Evolutionary conservation across 1,284 basidiomycete genomes (phyloP), one percentile per base, ranked within the genome.

Genomic region (Farysia itapuensis): DNA sequence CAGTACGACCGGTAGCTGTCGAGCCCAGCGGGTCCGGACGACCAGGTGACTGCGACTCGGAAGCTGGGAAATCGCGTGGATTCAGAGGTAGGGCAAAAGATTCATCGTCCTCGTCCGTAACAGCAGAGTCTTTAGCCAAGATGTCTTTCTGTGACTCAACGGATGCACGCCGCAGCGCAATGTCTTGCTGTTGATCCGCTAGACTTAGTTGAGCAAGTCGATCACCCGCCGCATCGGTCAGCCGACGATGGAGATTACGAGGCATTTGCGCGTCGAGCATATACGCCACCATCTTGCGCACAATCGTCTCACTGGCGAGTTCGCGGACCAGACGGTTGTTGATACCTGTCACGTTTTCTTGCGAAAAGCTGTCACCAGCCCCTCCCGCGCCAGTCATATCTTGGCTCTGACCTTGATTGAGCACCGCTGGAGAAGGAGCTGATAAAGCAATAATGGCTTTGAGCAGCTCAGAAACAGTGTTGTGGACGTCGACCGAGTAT

Each of bases 361-460:
- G 50, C 42, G 42, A 35, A 2, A 63, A 64, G 34, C 58, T 58
- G 1, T 59, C 31, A 4, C 39, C 58, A 24, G 45, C 41, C n/a
- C n/a, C n/a, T n/a, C n/a, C n/a, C n/a, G n/a, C n/a, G 5, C 59
- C 58, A 15, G 58, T 53, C 22, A 64, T 37, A 30, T 75, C 65
- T 35, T 52, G 56, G 19, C 64, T 53, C 84, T 75, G 25, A 64
- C 78, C 48, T 24, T 74, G 70, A 21, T 63, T 66, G 48, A 71
- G 79, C 69, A 28, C 79, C 66, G 85, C 85, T 3, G 89, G 87
- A 2, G 90, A 88, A 4, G 92, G 90, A 1, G 91, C 88, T 15
- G 91, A 90, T 80, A 97, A 88, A 19, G 91, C 88, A 64, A 98
- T 92, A 64, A 97, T 91, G 43, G 88, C 87, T 78, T 95, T 95